A percentile compares a stretch with the other conserved stretches of the same genome.
phyloP scores from a whole-genome alignment of 2,329 filamentous ascomycete species.

The Diaporthe capsici region DNA sequence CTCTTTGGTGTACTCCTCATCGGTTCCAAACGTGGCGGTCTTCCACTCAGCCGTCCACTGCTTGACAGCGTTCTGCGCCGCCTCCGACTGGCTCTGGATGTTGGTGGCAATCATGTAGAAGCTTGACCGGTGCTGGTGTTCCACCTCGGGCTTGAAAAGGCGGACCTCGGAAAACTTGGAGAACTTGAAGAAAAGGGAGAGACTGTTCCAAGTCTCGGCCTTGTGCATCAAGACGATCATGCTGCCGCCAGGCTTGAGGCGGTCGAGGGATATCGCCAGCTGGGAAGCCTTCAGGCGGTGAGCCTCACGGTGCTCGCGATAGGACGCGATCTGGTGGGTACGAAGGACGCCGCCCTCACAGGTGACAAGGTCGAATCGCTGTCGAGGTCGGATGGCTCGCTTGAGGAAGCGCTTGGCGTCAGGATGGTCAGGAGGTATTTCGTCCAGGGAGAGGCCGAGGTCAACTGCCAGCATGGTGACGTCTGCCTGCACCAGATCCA shows the following conservation, averaged over 20 bases:
- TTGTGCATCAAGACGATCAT: slow-evolving; percentile 67
- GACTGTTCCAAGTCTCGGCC: slow-evolving; percentile 57
- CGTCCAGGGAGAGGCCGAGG: slow-evolving; percentile 52
- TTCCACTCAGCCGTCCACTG: slow-evolving; percentile 58
- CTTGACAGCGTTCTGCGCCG: slow-evolving; percentile 54
- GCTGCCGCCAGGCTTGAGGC: slow-evolving; percentile 61
- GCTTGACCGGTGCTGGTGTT: slow-evolving; percentile 60
- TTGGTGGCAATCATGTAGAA: slow-evolving; percentile 67
- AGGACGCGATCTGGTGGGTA: slow-evolving; percentile 52
- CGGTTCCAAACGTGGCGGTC: slow-evolving; percentile 54
- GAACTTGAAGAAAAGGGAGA: slow-evolving; percentile 57
- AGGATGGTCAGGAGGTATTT: slow-evolving; percentile 52
- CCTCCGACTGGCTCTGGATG: slow-evolving; percentile 52
- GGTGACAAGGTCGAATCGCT: slow-evolving; percentile 59
- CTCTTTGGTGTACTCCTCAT: slow-evolving; percentile 45
- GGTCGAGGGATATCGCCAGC: slow-evolving; percentile 61
- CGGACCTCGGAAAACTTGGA: slow-evolving; percentile 56
- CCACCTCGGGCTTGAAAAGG: slow-evolving; percentile 60
- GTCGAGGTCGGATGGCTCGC: slow-evolving; percentile 55
- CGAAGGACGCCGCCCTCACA: slow-evolving; percentile 65
- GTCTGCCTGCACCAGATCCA: slow-evolving; percentile 51
- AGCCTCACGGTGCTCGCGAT: slow-evolving; percentile 54
- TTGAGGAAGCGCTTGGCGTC: slow-evolving; percentile 49
- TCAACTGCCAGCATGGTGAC: slow-evolving; percentile 67
- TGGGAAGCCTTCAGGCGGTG: slow-evolving; percentile 55